Base-by-base conservation (phyloP, 2,329 filamentous ascomycete species). In the Botryotinia calthae region DNA sequence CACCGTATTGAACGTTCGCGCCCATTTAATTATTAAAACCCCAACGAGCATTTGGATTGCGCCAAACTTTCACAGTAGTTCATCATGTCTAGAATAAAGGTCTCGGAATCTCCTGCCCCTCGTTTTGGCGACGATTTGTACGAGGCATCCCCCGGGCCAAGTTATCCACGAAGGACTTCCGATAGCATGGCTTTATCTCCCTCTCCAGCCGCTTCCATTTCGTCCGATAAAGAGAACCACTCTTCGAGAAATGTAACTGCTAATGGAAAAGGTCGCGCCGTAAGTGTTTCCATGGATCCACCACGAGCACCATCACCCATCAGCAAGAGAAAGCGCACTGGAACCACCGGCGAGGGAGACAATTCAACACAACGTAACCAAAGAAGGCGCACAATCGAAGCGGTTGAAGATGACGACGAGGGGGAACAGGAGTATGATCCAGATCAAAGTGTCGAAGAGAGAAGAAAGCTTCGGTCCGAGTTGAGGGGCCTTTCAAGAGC, bases 371-470 rank as follows among this genome's bases (percentile, higher is more conserved):
- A 79, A 44, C 74, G 78, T 7, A 73, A 73, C 37, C 76, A 74
- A 75, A 73, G 78, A 73, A 73, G 80, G 70, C 75, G 77, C 72
- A 82, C 75, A 18, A 75, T 77, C 14, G 79, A 81, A 42, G 79
- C 74, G 44, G 79, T 80, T 40, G 80, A 81, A 34, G 78, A 78
- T 25, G 75, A 79, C 40, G 77, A 77, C 63, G 76, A 75, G 5
- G 81, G 81, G 14, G 79, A 72, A 77, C 85, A 87, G 31, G 84
- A 85, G 76, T 97, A 95, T 81, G 92, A 98, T 79, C 95, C 94
- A 0, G 90, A 97, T 74, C 95, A 98, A 80, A 86, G 93, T 72
- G 85, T 91, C 20, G 88, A 91, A 61, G 88, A 94, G 81, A 89
- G 94, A 58, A 87, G 95, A 37, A 83, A 85, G 70, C 84, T 97